A percentile compares a stretch with the other conserved stretches of the same genome.
Evolutionary conservation across 2,329 filamentous ascomycete species (phyloP).

Genomic region (Graphilbum fragrans): DNA sequence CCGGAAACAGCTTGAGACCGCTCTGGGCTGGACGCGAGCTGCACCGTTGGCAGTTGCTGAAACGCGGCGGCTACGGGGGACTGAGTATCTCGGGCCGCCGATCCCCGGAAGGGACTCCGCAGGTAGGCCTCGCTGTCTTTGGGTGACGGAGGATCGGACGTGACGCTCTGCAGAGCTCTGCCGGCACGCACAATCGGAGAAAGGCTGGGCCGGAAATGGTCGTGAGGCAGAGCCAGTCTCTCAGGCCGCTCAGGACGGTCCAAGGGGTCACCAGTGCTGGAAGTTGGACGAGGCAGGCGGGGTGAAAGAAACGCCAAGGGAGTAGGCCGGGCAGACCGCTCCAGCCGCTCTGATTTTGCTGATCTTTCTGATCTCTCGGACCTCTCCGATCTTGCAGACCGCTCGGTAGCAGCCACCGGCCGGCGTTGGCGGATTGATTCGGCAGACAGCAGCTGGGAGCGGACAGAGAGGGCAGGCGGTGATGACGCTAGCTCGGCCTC

Average conservation of each 20-base stretch:
- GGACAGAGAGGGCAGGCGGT: neutral
- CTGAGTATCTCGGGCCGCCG: slow-evolving; percentile 17
- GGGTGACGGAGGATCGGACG: slow-evolving; percentile 46
- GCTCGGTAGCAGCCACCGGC: neutral
- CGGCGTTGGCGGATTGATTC: neutral
- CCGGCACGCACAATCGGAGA: slow-evolving; percentile 48
- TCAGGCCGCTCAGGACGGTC: slow-evolving; percentile 14
- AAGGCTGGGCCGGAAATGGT: slow-evolving; percentile 28
- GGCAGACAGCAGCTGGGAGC: neutral
- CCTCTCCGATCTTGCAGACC: too few species aligned
- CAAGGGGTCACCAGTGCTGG: slow-evolving; percentile 1
- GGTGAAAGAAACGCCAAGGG: slow-evolving; percentile 6
- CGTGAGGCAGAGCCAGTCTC: slow-evolving; percentile 12
- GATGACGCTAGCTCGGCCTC: neutral
- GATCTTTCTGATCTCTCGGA: too few species aligned
- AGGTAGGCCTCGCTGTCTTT: slow-evolving; percentile 36
- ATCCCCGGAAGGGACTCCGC: slow-evolving; percentile 41
- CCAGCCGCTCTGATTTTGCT: too few species aligned
- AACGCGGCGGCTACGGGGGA: slow-evolving; percentile 13
- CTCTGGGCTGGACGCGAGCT: neutral
- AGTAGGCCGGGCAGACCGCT: neutral
- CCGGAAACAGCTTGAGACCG: too few species aligned
- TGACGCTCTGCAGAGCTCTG: slow-evolving; percentile 42
- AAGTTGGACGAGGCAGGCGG: slow-evolving; percentile 2
- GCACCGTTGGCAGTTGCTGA: neutral